These are phyloP conservation scores for Chamaenerion angustifolium DNA, from an alignment of 345 rosid genomes.

Conservation along the genomic window DNA sequence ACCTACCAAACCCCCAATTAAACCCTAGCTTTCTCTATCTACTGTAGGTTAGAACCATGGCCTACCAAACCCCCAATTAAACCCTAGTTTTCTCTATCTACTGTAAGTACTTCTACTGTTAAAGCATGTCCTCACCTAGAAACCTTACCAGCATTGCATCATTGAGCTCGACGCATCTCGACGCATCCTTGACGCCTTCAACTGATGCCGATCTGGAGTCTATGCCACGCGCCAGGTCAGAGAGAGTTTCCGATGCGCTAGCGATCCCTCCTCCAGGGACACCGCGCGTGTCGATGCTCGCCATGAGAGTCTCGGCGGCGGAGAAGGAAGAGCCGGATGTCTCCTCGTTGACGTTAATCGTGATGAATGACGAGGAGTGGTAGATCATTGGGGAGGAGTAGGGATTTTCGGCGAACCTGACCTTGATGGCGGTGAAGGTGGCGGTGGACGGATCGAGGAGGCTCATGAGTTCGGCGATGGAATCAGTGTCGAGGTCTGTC, in stretches of 20 bases:
- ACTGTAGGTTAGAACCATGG: neutral
- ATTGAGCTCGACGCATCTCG: too few species aligned
- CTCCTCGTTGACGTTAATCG: conserved; percentile 83
- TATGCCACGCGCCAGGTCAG: too few species aligned
- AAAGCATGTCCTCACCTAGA: too few species aligned
- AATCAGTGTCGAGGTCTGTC: conserved; percentile 24
- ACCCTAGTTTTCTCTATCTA: too few species aligned
- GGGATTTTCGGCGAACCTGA: conserved; percentile 61
- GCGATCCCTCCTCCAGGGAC: neutral
- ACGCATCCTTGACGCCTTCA: too few species aligned
- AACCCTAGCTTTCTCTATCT: conserved; percentile 1
- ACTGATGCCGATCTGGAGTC: too few species aligned
- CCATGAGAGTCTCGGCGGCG: conserved; percentile 59
- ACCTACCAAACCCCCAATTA: neutral
- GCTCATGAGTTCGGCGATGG: conserved; percentile 34
- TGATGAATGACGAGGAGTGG: conserved; percentile 50
- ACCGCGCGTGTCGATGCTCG: conserved; percentile 50
- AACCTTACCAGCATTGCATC: too few species aligned
- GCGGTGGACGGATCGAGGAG: conserved; percentile 24
- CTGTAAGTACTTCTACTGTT: too few species aligned
- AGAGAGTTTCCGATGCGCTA: too few species aligned
- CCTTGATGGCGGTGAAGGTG: conserved; percentile 16
- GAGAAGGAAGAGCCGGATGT: conserved; percentile 80
- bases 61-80: too few species aligned
- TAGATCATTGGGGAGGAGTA: conserved; percentile 33